Evolutionary conservation across 441 rosid genomes (phyloP).

Genomic region (Gossypium aridum): DNA sequence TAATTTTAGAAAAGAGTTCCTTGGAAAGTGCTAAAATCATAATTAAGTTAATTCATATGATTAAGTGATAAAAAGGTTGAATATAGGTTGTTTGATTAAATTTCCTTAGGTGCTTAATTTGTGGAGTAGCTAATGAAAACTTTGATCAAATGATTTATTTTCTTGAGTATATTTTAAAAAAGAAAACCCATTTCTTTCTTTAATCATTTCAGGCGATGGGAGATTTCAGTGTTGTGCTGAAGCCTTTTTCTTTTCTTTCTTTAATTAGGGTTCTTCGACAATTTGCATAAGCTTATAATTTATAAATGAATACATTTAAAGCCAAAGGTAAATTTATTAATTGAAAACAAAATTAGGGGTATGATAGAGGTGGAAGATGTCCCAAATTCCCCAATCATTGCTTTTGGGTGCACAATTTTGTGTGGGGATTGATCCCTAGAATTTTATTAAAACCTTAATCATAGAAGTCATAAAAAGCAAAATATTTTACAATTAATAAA

Average conservation of each 20-base stretch:
- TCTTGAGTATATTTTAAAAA: no score
- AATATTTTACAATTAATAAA: not conserved
- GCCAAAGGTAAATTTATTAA: no score
- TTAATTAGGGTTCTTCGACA: not conserved
- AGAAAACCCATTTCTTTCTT: no score
- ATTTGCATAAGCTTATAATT: not conserved
- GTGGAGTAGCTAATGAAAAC: conserved; percentile 6
- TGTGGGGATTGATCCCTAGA: conserved; percentile 41
- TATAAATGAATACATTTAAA: no score
- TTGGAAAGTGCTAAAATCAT: not conserved
- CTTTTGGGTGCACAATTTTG: conserved; percentile 31
- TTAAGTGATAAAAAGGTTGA: not conserved
- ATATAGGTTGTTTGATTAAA: not conserved
- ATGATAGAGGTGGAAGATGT: conserved; percentile 21
- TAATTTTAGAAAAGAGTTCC: not conserved
- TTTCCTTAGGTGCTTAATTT: not conserved
- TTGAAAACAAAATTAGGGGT: conserved; percentile 11
- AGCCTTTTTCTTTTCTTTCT: not conserved
- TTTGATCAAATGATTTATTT: conserved; percentile 6
- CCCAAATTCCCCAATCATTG: conserved; percentile 39
- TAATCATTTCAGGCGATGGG: no score
- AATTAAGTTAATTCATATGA: not conserved
- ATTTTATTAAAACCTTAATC: conserved; percentile 35
- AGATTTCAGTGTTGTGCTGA: no score
- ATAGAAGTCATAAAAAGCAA: conserved; percentile 48